phyloP scores from a whole-genome alignment of 371 early-diverging fungal species.

The Saksenaea oblongispora region DNA sequence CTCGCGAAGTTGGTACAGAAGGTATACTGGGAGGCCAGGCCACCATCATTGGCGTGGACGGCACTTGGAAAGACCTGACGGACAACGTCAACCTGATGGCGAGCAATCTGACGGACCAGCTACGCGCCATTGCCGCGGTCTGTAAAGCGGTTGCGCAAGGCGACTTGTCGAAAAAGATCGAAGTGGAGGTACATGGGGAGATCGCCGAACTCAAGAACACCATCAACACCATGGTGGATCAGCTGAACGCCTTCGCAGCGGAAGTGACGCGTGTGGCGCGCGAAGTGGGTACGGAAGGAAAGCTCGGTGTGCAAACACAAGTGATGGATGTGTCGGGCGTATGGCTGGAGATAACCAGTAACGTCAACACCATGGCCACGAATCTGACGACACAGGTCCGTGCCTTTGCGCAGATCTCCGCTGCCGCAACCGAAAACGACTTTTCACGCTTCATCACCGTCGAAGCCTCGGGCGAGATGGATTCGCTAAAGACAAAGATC shows the following conservation, averaged over 20 bases:
- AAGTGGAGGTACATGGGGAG: constrained; percentile 34
- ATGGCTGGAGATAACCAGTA: constrained; percentile 52
- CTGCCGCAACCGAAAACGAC: constrained; percentile 60
- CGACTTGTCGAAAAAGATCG: constrained; percentile 42
- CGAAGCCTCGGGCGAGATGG: constrained; percentile 68
- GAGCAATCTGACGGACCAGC: constrained; percentile 55
- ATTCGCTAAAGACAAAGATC: constrained; percentile 70
- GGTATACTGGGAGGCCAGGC: constrained; percentile 32
- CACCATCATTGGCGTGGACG: constrained; percentile 46
- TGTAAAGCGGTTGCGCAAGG: constrained; percentile 58
- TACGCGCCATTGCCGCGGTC: constrained; percentile 53
- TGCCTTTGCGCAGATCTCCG: constrained; percentile 57
- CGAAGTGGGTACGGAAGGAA: constrained; percentile 56
- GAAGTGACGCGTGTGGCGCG: constrained; percentile 46
- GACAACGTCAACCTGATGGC: constrained; percentile 64
- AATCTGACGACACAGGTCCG: constrained; percentile 55
- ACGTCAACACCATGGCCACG: constrained; percentile 50
- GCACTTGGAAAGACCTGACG: constrained; percentile 61
- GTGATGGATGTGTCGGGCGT: constrained; percentile 50
- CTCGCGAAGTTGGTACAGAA: constrained; percentile 44
- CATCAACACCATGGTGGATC: constrained; percentile 51
- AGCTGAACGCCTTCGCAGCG: constrained; percentile 37
- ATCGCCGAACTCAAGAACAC: constrained; percentile 41
- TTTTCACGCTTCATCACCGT: constrained; percentile 64
- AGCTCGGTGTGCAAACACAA: constrained; percentile 35